phyloP scores from a whole-genome alignment of 345 rosid genomes.

The Abelmoschus esculentus region DNA sequence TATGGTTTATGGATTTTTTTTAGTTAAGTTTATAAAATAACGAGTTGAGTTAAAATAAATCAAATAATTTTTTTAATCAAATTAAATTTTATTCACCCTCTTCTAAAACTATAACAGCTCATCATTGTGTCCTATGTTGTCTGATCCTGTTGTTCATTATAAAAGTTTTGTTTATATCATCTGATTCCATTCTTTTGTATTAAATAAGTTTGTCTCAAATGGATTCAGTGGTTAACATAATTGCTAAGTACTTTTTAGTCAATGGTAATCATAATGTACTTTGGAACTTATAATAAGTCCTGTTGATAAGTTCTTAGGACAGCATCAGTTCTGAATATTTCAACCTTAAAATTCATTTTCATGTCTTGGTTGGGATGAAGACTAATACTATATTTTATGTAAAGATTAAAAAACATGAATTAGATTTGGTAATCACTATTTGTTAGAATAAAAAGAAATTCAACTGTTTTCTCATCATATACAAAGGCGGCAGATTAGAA shows the following conservation, averaged over 20 bases:
- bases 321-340: constrained; percentile 5
- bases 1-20: too few relatives aligned
- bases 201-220: background rate
- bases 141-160: background rate
- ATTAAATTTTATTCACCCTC: too few relatives aligned
- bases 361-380: background rate
- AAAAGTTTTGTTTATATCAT: background rate
- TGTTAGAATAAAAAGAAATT: too few relatives aligned
- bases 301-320: constrained; percentile 11
- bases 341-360: background rate
- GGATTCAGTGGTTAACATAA: constrained; percentile 1
- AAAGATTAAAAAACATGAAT: background rate
- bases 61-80: too few relatives aligned
- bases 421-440: background rate
- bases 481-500: too few relatives aligned
- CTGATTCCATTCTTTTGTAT: background rate
- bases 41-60: too few relatives aligned
- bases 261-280: constrained; percentile 15
- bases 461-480: too few relatives aligned
- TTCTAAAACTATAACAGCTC: background rate
- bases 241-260: constrained; percentile 16
- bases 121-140: background rate
- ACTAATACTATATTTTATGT: background rate
- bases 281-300: constrained; percentile 14
- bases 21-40: too few relatives aligned